Evolutionary conservation across 768 basidiomycete genomes (phyloP).

Genomic region (Mycena vulgaris): DNA sequence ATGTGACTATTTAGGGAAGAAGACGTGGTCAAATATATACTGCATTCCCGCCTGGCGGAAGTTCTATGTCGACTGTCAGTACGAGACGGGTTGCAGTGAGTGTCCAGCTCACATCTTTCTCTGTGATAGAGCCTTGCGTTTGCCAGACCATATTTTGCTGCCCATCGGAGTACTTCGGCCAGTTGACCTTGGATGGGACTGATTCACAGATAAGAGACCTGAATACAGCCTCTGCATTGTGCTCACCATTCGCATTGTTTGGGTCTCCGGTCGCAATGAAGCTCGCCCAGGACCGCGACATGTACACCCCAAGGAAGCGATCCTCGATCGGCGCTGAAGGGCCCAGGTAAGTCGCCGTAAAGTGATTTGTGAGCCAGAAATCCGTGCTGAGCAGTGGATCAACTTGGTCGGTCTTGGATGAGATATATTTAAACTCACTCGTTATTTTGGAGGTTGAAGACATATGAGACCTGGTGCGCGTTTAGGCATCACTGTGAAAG

Average conservation of each 20-base stretch:
- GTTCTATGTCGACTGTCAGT: slow-evolving; percentile 10
- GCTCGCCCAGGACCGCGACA: slow-evolving; percentile 37
- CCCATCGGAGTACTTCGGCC: slow-evolving; percentile 33
- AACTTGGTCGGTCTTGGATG: neutral
- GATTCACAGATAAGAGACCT: neutral
- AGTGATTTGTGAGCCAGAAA: slow-evolving; percentile 38
- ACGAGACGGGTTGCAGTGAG: neutral
- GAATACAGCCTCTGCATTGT: neutral
- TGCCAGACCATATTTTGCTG: slow-evolving; percentile 34
- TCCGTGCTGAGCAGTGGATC: slow-evolving; percentile 6
- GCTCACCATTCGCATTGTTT: slow-evolving; percentile 33
- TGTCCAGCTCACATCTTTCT: slow-evolving; percentile 31
- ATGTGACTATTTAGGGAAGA: neutral
- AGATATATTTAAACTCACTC: slow-evolving; percentile 16
- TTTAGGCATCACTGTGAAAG: neutral
- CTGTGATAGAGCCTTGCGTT: slow-evolving; percentile 31
- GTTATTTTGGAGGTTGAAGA: slow-evolving; percentile 36
- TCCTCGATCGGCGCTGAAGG: slow-evolving; percentile 31
- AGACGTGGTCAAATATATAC: slow-evolving; percentile 31
- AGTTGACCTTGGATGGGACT: slow-evolving; percentile 27
- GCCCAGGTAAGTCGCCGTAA: slow-evolving; percentile 34
- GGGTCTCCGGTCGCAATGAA: slow-evolving; percentile 38
- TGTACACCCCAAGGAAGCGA: slow-evolving; percentile 34
- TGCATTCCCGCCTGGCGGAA: slow-evolving; percentile 31
- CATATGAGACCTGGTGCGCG: slow-evolving; percentile 29